These are phyloP conservation scores for Naganishia sp. DNA, from an alignment of 1,284 basidiomycete species.

Conservation along the genomic window DNA sequence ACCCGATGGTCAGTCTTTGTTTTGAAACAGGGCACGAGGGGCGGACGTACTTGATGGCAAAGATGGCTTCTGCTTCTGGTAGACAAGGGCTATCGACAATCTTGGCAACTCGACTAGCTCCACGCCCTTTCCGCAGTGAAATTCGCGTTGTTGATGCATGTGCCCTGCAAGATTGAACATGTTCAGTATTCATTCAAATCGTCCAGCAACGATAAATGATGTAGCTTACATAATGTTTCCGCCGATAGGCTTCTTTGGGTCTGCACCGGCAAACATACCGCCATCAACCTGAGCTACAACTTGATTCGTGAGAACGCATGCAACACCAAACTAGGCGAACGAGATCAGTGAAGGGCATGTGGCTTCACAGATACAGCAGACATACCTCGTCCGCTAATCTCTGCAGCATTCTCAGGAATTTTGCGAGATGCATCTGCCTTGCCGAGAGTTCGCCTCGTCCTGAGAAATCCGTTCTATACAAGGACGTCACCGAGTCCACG, in stretches of 20 bases:
- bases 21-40: neutral
- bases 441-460: slow-evolving; percentile 95
- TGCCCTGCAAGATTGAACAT: slow-evolving; percentile 55
- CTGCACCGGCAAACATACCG: slow-evolving; percentile 79
- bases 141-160: slow-evolving; percentile 93
- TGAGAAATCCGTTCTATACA: slow-evolving; percentile 94
- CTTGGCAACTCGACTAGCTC: slow-evolving; percentile 89
- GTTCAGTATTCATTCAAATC: neutral
- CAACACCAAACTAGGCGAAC: slow-evolving; percentile 79
- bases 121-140: slow-evolving; percentile 89
- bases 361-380: slow-evolving; percentile 15
- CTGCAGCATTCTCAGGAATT: slow-evolving; percentile 89
- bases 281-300: slow-evolving; percentile 98
- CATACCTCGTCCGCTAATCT: slow-evolving; percentile 91
- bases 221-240: slow-evolving; percentile 75
- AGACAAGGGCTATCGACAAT: slow-evolving; percentile 95
- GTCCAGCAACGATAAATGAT: neutral
- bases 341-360: slow-evolving; percentile 30
- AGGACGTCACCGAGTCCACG: slow-evolving; percentile 93
- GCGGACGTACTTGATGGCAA: slow-evolving; percentile 72
- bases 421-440: slow-evolving; percentile 94
- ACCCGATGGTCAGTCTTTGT: slow-evolving; percentile 25
- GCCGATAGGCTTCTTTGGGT: slow-evolving; percentile 93
- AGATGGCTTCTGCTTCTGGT: slow-evolving; percentile 94
- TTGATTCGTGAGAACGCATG: slow-evolving; percentile 96